Evolutionary conservation across 176 grass and related monocot genomes (phyloP), one percentile per base, ranked within the genome.

Genomic region (Oryza australiensis): DNA sequence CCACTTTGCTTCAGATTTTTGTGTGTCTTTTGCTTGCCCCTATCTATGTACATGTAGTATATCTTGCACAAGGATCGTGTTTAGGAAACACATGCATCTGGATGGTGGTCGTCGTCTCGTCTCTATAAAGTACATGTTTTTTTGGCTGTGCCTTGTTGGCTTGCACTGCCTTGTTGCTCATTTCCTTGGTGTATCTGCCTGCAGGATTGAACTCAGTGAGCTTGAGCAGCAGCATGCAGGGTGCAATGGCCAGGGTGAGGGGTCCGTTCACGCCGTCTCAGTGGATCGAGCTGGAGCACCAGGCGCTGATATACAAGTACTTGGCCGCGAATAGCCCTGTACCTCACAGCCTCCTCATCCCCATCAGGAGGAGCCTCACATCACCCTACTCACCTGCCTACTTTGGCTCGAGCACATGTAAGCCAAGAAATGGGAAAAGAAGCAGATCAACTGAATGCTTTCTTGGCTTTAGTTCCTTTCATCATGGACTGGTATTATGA

Each of bases 221-320:
- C 91, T 85, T 90, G 84, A 89, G 82, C 84, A 80, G 72, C 82
- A 88, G 85, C 78, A 82, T 98, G 72, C 90, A 93, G 70, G 90
- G 84, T 6, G 88, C 86, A 48, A 87, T 94, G 82, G 87, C 88
- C 86, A 80, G 95, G 85, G 68, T 88, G 73, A 93, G 92, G 80
- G 90, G 82, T 11, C 95, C 95, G 38, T 98, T 98, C 88, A 98
- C 95, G 16, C 90, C 92, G 67, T 93, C 92, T 29, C 95, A 98
- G 67, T 98, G 95, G 95, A 89, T 93, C 76, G 95, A 98, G 84
- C 79, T 98, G 81, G 95, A 98, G 73, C 95, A 95, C 80, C 95
- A 98, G 78, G 95, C 92, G 35, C 88, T 98, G 88, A 93, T 98
- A 66, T 98, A 93, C 90, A 98, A 95, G 79, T 89, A 93, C 88